Conservation (phyloP, 306 rosid genomes). For the Pyrus bretschneideri region DNA sequence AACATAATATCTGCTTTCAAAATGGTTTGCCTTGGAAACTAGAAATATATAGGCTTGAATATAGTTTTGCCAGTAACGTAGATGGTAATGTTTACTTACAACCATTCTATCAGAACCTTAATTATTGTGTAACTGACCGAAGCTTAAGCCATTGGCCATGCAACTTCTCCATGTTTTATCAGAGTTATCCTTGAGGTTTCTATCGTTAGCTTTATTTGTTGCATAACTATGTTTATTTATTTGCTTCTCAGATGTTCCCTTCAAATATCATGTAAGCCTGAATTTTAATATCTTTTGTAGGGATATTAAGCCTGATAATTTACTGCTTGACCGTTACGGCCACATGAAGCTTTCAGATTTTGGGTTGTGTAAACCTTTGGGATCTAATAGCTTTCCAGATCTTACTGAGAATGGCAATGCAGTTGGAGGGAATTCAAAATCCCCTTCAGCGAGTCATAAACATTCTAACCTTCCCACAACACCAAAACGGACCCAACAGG, state of each 20-base stretch:
- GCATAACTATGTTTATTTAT: neutral
- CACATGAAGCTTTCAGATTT: slow-evolving; percentile 89
- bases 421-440: slow-evolving; percentile 20
- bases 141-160: neutral
- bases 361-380: slow-evolving; percentile 83
- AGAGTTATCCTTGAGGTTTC: neutral
- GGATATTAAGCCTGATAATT: slow-evolving; percentile 91
- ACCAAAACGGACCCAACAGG: slow-evolving; percentile 63
- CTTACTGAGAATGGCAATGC: slow-evolving; percentile 33
- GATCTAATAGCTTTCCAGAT: slow-evolving; percentile 60
- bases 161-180: neutral
- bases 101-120: neutral
- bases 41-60: neutral
- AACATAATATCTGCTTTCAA: neutral
- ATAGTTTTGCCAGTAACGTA: neutral
- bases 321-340: slow-evolving; percentile 69
- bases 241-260: neutral
- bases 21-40: neutral
- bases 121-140: neutral
- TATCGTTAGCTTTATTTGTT: neutral
- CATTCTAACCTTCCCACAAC: slow-evolving; percentile 24
- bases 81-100: neutral
- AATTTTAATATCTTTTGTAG: slow-evolving; percentile 27
- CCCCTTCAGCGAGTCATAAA: slow-evolving; percentile 3
- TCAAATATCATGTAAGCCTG: neutral